Evolutionary conservation across 2,329 filamentous ascomycete species (phyloP), one percentile per base, ranked within the genome.

Genomic region (Fusarium xyrophilum): DNA sequence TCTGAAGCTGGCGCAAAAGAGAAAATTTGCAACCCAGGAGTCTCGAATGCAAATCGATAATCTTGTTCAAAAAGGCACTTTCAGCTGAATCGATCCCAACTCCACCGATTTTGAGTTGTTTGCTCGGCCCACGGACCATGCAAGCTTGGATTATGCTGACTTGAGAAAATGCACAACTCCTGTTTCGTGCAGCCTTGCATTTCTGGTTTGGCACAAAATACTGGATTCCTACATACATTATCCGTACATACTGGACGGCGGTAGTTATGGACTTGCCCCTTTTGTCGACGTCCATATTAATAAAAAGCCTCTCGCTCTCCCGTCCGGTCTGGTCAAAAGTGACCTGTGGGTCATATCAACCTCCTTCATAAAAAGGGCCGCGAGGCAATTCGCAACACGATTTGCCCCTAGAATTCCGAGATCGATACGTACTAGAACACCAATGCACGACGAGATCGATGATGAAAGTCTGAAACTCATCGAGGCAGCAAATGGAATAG

Each of bases 331-430:
- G 52, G 50, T 62, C 56, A 44, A 52, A 73, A 65, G 57, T 59
- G 58, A 63, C 57, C 23, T 64, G 65, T 73, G 70, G 70, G 66
- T 54, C 51, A 19, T 42, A 32, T n/a, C 50, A 40, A 39, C 56
- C 50, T 65, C 60, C 58, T 73, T 64, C 58, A 73, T 70, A 67
- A 70, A 70, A 63, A 73, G 53, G 52, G 30, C 59, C 63, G 43
- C 56, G 55, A 65, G 56, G 70, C 59, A 67, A 61, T 68, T 53
- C 52, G 63, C 59, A 59, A 50, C 42, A 54, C 46, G 32, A 65
- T 60, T 57, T 61, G 52, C 38, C 47, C 30, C 36, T 36, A 47
- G 47, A 57, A 48, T 56, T 67, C 44, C 48, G 48, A 50, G 35
- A 25, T 35, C 6, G 30, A 52, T 56, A 59, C 36, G 38, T 67